Evolutionary conservation across 2,329 filamentous ascomycete genomes (phyloP), one percentile per base, ranked within the genome.

Genomic region (Sclerotinia trifoliorum): DNA sequence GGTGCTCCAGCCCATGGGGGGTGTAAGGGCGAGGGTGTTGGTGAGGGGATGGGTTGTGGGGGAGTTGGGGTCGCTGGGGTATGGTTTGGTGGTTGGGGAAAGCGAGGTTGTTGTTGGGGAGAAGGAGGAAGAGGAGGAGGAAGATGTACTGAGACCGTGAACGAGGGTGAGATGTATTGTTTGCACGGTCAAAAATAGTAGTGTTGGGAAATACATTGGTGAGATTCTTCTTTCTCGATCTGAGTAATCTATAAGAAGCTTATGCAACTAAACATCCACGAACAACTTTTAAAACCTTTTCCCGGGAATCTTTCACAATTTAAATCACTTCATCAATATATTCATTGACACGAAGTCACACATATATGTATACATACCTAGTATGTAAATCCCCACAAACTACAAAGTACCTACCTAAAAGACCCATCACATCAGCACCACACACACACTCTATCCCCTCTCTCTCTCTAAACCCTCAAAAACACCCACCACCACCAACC

Each of bases 1-100:
- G 71, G 82, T 82, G 73, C 83, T 84, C 82, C 61, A 83, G 6
- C 72, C 83, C 82, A 84, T 84, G 3, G 82, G 81, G 0, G 82
- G 81, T 2, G 76, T 74, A 13, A 72, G 61, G 6, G 78, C 78
- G 5, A 80, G 74, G 10, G 77, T 77, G 75, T 80, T 80, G 66
- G 75, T 74, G 64, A 78, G 6, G 32, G 64, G 35, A 24, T 19
- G 15, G 2, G 21, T 42, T 39, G 26, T 2, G 21, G 64, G 42
- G 29, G 44, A 13, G 5, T 24, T 7, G 7, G 13, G 29, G 49
- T n/a, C 7, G 6, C 44, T 8, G 8, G 58, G 24, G 11, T 21
- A 35, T 49, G 35, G 29, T 15, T 29, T 15, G 7, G 58, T 13
- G 7, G 58, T 19, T 49, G 44, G 29, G 3, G 58, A 49, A 21